phyloP scores from a whole-genome alignment of 2,329 filamentous ascomycete species.

The Botryotinia convoluta region DNA sequence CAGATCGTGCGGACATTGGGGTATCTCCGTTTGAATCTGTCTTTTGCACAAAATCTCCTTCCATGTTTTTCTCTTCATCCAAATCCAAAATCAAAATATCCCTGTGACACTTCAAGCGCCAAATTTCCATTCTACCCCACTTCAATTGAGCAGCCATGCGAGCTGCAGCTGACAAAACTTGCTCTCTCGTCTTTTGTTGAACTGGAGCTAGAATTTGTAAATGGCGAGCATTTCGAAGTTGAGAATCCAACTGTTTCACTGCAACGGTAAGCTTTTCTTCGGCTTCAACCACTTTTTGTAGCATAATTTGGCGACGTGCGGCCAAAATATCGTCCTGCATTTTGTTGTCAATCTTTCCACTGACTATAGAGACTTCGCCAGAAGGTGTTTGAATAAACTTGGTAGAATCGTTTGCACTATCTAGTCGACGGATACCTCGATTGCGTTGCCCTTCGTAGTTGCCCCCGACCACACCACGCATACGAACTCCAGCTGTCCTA shows the following conservation, averaged over 20 bases:
- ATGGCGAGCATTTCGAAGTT: constrained; percentile 86
- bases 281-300: constrained; percentile 77
- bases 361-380: constrained; percentile 71
- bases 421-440: constrained; percentile 68
- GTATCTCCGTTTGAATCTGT: constrained; percentile 26
- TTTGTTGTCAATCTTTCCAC: constrained; percentile 72
- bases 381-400: constrained; percentile 66
- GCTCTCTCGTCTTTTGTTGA: constrained; percentile 83
- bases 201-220: constrained; percentile 86
- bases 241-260: constrained; percentile 76
- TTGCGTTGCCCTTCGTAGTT: constrained; percentile 80
- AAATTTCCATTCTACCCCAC: constrained; percentile 92
- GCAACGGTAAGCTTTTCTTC: constrained; percentile 72
- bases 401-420: constrained; percentile 48
- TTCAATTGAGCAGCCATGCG: constrained; percentile 84
- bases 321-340: constrained; percentile 83
- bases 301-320: constrained; percentile 79
- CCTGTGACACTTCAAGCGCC: constrained; percentile 84
- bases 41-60: constrained; percentile 15
- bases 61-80: constrained; percentile 63
- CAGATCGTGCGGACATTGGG: constrained; percentile 35
- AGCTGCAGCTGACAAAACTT: constrained; percentile 79
- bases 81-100: constrained; percentile 85
- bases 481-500: constrained; percentile 83
- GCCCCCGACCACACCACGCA: constrained; percentile 81